Evolutionary conservation across 2,329 filamentous ascomycete species (phyloP), one percentile per base, ranked within the genome.

Genomic region (Diaporthe nobilis): DNA sequence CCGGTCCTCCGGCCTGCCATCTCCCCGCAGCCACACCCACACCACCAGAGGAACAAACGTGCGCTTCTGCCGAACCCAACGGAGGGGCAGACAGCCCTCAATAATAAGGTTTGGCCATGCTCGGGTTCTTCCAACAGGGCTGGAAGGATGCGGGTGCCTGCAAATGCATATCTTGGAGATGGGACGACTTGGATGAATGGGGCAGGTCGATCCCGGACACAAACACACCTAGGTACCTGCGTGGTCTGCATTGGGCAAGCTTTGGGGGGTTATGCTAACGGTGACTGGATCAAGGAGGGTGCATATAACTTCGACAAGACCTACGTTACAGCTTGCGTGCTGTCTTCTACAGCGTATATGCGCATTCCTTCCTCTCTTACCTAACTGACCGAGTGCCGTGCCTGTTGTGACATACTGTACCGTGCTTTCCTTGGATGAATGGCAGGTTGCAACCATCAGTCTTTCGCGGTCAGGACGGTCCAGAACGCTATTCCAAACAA

Each of bases 81-180:
- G 28, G 22, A 15, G 13, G 34, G 22, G 10, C 49, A 42, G 44
- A 39, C 57, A 42, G 28, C 57, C 58, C 6, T n/a, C 12, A 61
- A 34, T 60, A 75, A 72, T 58, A 75, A 72, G 68, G 44, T 72
- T 72, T n/a, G 28, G 51, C 72, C 47, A 44, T 74, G 13, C 42
- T 28, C 34, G 28, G 42, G 28, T 28, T 57, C 22, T 22, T 39
- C 53, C n/a, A 44, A 34, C 55, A 65, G 42, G 73, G 47, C 25
- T 73, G 42, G 31, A 31, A 55, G 49, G 39, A 57, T 42, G 55
- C 71, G 71, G 71, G 74, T 76, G 71, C 63, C 71, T 76, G 74
- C 71, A 42, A 74, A 49, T 39, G 42, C 20, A 57, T 73, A 15
- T 37, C 31, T 47, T 31, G 28, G 7, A 74, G 71, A 71, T 70